Base-by-base conservation (phyloP, 2,329 filamentous ascomycete genomes). In the Pestalotiopsis sp. region DNA sequence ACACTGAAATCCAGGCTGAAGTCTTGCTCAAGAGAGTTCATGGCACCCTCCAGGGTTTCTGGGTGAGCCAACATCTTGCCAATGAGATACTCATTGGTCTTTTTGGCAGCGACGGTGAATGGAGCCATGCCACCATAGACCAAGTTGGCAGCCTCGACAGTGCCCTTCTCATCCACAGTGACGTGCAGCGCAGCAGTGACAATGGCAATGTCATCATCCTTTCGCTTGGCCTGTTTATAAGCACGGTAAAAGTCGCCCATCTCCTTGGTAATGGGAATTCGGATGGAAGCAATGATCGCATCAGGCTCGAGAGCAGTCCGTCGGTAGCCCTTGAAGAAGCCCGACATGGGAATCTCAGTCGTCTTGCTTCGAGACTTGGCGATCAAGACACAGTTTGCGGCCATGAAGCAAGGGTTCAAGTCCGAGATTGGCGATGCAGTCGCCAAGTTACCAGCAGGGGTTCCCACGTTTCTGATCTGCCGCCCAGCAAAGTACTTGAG, bases 141-240 rank as follows among this genome's bases (percentile, higher is more conserved):
- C 25, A 99, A 85, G 74, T 92, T 93, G 69, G 89, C 91, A 71
- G 91, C 90, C 70, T 90, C 86, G 5, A 98, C 93, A 1, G 89
- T 78, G 57, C 95, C 88, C 1, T 86, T 85, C 2, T 92, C 87
- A 52, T 91, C 87, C 2, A 98, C 81, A 4, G 87, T 88, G 4
- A 98, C 86, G 45, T 93, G 89, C 68, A 98, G 81, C 1, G 95
- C 94, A 36, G 92, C 90, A 63, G 97, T 98, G 27, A 98, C 96
- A 74, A 99, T 98, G 2, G 96, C 96, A 77, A 99, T 98, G 77
- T 99, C 96, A 75, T 99, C 96, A 75, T 99, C 96, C 78, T 98
- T 98, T 72, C 96, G 86, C 84, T 99, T 99, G 0, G 96, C 90
- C 79, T 98, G 95, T 81, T 99, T 99, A 81, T 98, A 98, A 1